phyloP scores from a whole-genome alignment of 345 rosid species.

The Reutealis trisperma region DNA sequence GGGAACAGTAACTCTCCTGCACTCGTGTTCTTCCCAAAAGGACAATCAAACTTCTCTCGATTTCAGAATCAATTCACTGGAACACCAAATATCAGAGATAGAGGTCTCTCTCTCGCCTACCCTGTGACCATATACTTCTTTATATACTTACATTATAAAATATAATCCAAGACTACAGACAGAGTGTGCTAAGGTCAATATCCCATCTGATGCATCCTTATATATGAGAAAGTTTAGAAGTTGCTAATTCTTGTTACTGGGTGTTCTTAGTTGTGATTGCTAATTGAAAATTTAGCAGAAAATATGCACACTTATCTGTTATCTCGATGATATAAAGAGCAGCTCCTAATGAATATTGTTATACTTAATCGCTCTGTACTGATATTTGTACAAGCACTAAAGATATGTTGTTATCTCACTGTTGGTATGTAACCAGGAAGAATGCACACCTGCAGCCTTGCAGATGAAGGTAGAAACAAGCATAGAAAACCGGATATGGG shows the following conservation, averaged over 20 bases:
- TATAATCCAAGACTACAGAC: not conserved
- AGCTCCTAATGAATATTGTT: too few species aligned
- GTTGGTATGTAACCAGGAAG: constrained; percentile 34
- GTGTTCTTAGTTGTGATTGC: not conserved
- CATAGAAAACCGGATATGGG: constrained; percentile 38
- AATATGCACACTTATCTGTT: not conserved
- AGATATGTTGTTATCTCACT: not conserved
- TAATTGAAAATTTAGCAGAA: not conserved
- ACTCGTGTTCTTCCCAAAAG: constrained; percentile 14
- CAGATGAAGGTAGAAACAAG: constrained; percentile 42
- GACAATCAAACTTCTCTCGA: constrained; percentile 15
- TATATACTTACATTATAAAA: not conserved
- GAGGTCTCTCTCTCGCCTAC: constrained; percentile 32
- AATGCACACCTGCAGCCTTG: constrained; percentile 36
- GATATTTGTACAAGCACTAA: not conserved
- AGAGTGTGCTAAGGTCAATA: not conserved
- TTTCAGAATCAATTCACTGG: constrained; percentile 25
- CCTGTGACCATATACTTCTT: not conserved
- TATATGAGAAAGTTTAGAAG: not conserved
- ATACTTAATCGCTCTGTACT: not conserved
- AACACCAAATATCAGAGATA: constrained; percentile 34
- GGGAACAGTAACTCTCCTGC: constrained; percentile 26
- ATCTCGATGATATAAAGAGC: not conserved
- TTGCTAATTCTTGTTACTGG: not conserved
- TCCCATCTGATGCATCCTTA: not conserved